A percentile compares a stretch with the other conserved stretches of the same genome.
phyloP scores from a whole-genome alignment of 345 rosid genomes.

The Euclidium syriacum region DNA sequence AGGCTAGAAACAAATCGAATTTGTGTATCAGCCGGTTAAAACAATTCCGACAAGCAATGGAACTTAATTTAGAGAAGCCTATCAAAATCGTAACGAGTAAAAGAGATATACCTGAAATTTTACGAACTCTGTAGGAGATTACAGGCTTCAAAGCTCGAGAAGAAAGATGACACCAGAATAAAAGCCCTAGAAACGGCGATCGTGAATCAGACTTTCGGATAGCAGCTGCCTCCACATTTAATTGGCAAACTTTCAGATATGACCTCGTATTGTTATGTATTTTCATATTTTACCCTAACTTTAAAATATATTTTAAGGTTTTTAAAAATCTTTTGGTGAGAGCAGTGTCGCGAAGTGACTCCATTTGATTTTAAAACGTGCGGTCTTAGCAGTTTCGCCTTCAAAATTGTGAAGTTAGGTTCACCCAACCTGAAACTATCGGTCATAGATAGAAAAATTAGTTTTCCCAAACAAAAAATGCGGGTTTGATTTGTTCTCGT shows the following conservation, averaged over 20 bases:
- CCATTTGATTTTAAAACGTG: too few species aligned
- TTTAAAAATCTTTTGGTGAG: too few species aligned
- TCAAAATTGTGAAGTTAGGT: too few species aligned
- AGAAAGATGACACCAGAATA: neutral
- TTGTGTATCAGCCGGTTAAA: neutral
- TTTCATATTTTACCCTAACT: neutral
- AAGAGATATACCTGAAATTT: slow-evolving; percentile 1
- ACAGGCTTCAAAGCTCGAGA: slow-evolving; percentile 6
- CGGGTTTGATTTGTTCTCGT: too few species aligned
- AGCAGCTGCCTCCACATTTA: neutral
- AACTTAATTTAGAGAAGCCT: neutral
- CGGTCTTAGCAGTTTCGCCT: too few species aligned
- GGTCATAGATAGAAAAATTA: too few species aligned
- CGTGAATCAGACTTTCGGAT: neutral
- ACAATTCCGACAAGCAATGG: neutral
- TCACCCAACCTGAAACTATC: too few species aligned
- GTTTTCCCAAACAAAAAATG: too few species aligned
- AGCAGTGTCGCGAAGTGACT: too few species aligned
- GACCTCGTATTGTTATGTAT: neutral
- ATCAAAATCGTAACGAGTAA: neutral
- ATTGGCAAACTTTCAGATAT: slow-evolving; percentile 12
- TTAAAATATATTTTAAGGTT: too few species aligned
- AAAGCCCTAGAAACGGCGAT: slow-evolving; percentile 25
- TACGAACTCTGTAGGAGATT: neutral
- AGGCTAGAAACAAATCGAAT: neutral